Evolutionary conservation across 768 basidiomycete species (phyloP), one percentile per base, ranked within the genome.

Genomic region (Auriculariales sp.): DNA sequence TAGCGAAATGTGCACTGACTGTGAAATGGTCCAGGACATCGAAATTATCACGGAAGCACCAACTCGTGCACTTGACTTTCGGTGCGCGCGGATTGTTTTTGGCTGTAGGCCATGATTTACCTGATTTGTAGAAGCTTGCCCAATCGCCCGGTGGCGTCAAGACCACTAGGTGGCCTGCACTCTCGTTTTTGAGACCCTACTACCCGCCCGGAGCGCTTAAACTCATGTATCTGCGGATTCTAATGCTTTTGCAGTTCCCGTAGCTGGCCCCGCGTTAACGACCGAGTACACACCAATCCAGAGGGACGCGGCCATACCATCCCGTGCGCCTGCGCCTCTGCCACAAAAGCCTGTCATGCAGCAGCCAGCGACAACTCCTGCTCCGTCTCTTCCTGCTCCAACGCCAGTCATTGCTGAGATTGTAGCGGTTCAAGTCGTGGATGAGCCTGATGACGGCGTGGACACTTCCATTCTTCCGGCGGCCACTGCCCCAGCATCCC

Each of bases 31-130:
- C n/a, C 56, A 89, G 83, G 81, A 94, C 61, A 72, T 94, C 54
- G 91, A 94, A 68, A 85, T 94, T 56, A 90, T 94, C 49, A 82
- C 89, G 78, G 88, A 94, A 58, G 79, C 79, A 2, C 69, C 79
- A 7, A 64, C 77, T 15, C 80, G 79, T 49, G 83, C 80, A 3
- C 65, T 85, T 17, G 86, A 90, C 66, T 77, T 89, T 58, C 73
- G 86, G 82, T 82, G 60, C 48, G 68, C 54, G 19, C 27, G 27
- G 12, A 31, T 19, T 52, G 51, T 39, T 49, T 48, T 10, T 31
- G 44, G 2, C 50, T 22, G n/a, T 4, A 22, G n/a, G 2, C 17
- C 24, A n/a, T 42, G 17, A 11, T 33, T 7, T 29, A 49, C 9
- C 15, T 14, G 49, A 52, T n/a, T n/a, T n/a, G 31, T 55, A 46